These are phyloP conservation scores for Ogataea thermomethanolica DNA, from an alignment of 805 yeast species.

Conservation along the genomic window DNA sequence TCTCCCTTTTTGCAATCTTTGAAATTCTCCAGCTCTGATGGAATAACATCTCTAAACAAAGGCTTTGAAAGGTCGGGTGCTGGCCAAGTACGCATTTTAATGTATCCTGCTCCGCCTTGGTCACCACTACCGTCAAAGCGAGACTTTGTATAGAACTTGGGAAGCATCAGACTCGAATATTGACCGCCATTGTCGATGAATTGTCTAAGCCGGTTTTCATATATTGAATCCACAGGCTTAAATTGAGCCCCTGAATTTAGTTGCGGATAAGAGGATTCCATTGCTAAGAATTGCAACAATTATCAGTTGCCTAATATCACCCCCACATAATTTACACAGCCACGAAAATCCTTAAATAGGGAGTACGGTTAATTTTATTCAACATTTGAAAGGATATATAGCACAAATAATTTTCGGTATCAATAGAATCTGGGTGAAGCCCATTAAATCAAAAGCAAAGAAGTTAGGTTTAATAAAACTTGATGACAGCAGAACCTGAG, in stretches of 20 bases:
- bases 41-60: conserved; percentile 55
- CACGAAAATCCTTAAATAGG: neutral
- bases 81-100: conserved; percentile 62
- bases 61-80: conserved; percentile 73
- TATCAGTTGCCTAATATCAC: conserved; percentile 4
- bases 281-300: neutral
- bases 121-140: conserved; percentile 43
- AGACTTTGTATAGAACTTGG: conserved; percentile 70
- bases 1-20: conserved; percentile 64
- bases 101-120: conserved; percentile 35
- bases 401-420: too few species aligned
- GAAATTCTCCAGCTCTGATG: conserved; percentile 44
- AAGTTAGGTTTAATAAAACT: conserved; percentile 22
- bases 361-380: neutral
- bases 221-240: conserved; percentile 72
- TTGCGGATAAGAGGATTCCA: conserved; percentile 34
- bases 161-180: conserved; percentile 67
- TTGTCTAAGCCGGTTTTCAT: conserved; percentile 68
- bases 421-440: too few species aligned
- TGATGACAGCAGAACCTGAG: conserved; percentile 34
- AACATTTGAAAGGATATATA: too few species aligned
- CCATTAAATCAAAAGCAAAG: too few species aligned
- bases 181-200: conserved; percentile 74
- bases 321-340: conserved; percentile 5
- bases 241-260: conserved; percentile 56